These are phyloP conservation scores for Starmerella bombi DNA, from an alignment of 805 yeast genomes.

Conservation along the genomic window DNA sequence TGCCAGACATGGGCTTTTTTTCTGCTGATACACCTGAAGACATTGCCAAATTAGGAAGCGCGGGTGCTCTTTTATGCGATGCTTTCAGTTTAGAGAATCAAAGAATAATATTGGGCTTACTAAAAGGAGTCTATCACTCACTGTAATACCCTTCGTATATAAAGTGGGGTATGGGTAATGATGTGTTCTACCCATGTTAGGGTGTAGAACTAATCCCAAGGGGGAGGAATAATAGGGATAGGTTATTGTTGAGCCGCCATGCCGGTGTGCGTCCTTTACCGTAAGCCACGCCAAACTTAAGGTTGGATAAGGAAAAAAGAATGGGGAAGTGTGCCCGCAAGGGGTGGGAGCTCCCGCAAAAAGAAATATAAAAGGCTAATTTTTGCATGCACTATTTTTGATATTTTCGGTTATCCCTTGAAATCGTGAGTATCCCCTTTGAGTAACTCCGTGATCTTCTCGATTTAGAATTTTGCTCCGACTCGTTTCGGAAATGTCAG, in stretches of 20 bases:
- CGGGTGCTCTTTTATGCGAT: neutral
- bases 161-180: neutral
- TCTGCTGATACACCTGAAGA: neutral
- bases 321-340: no score
- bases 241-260: no score
- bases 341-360: no score
- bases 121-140: neutral
- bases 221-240: neutral
- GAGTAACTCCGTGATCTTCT: no score
- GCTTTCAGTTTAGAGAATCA: neutral
- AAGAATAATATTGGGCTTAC: neutral
- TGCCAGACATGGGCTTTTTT: neutral
- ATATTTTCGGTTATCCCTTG: no score
- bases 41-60: neutral
- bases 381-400: neutral
- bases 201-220: neutral
- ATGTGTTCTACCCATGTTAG: neutral
- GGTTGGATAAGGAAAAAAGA: no score
- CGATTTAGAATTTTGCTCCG: neutral
- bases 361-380: neutral
- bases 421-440: no score
- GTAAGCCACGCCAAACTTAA: no score
- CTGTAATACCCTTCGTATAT: neutral
- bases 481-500: neutral
- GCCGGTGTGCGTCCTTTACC: no score